These are phyloP conservation scores for Oryza officinalis DNA, from an alignment of 176 grass and related monocot genomes.

Conservation along the genomic window DNA sequence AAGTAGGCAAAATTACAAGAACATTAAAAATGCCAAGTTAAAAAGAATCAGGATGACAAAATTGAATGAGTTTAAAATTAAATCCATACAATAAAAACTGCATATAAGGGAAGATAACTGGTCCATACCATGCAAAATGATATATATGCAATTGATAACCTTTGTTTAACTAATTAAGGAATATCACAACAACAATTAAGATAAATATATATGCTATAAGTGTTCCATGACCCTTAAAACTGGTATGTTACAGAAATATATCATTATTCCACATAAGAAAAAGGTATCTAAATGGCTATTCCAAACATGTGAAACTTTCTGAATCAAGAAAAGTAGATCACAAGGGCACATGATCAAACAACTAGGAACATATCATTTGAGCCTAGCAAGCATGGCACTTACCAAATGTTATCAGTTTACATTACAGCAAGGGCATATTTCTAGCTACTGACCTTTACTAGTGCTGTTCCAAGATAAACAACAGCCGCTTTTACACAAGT, in stretches of 20 bases:
- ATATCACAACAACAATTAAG: not conserved
- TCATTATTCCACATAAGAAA: not conserved
- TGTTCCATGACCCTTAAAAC: not conserved
- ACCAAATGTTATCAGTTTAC: constrained; percentile 1
- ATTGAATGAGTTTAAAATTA: not conserved
- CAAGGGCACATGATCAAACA: not conserved
- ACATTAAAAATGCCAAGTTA: not conserved
- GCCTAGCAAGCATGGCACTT: constrained; percentile 3
- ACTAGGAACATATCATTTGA: not conserved
- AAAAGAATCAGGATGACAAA: constrained; percentile 6
- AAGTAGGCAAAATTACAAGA: not conserved
- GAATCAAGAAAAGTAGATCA: constrained; percentile 12
- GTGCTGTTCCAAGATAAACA: constrained; percentile 91
- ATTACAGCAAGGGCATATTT: not conserved
- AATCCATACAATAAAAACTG: not conserved
- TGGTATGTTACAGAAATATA: not conserved
- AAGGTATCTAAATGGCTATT: not conserved
- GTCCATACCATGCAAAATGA: constrained; percentile 18
- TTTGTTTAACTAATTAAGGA: not conserved
- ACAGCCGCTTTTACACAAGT: constrained; percentile 86
- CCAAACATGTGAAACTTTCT: constrained; percentile 18
- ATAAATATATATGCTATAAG: not conserved
- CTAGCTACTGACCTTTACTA: constrained; percentile 74
- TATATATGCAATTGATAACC: not conserved
- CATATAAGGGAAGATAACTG: not conserved